Evolutionary conservation across 1,284 basidiomycete species (phyloP).

Genomic region (Stereum hirsutum): DNA sequence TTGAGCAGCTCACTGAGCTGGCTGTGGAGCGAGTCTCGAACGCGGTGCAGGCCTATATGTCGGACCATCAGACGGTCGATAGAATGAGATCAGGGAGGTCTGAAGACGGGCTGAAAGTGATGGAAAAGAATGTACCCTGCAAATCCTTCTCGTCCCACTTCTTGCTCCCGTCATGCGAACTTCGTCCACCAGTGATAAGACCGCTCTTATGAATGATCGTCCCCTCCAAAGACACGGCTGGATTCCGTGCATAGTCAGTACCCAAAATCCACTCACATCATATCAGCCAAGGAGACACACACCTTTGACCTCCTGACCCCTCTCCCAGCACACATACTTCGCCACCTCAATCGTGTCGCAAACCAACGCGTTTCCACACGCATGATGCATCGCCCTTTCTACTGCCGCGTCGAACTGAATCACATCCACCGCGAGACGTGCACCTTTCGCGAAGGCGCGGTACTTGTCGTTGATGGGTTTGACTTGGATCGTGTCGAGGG

Average conservation of each 20-base stretch:
- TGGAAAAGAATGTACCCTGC: constrained; percentile 42
- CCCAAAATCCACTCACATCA: not conserved
- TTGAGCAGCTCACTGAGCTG: constrained; percentile 79
- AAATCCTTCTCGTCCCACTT: constrained; percentile 95
- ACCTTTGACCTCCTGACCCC: constrained; percentile 95
- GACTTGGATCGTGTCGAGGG: constrained; percentile 91
- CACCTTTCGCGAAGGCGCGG: constrained; percentile 85
- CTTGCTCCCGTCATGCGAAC: constrained; percentile 60
- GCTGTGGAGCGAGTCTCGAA: constrained; percentile 67
- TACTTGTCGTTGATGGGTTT: constrained; percentile 94
- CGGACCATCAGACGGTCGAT: not conserved
- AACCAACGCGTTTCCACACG: constrained; percentile 90
- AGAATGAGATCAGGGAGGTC: too few relatives aligned
- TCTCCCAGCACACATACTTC: constrained; percentile 86
- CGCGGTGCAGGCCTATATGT: constrained; percentile 54
- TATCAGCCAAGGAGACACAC: not conserved
- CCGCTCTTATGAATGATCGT: constrained; percentile 98
- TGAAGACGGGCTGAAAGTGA: not conserved
- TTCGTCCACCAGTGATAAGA: constrained; percentile 91
- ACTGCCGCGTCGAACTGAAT: constrained; percentile 83
- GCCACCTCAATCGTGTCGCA: constrained; percentile 95
- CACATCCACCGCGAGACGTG: constrained; percentile 90
- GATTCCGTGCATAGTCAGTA: not conserved
- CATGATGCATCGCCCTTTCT: constrained; percentile 93
- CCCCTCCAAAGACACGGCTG: constrained; percentile 94